phyloP scores from a whole-genome alignment of 495 filamentous ascomycete genomes.

The Tuber indicum region DNA sequence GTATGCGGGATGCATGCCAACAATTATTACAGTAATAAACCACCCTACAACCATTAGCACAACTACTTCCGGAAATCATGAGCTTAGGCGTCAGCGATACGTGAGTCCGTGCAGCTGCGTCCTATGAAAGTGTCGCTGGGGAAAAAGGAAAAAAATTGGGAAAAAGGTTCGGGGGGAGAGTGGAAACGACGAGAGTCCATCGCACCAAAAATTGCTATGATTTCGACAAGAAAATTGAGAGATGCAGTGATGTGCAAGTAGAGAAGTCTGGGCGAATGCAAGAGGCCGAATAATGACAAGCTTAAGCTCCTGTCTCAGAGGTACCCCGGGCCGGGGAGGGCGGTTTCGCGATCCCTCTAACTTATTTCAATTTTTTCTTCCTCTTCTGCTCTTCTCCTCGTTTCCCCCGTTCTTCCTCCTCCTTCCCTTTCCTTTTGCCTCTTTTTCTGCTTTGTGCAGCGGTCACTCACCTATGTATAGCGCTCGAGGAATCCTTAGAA shows the following conservation, averaged over 20 bases:
- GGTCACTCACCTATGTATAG: not conserved
- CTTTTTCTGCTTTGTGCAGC: not conserved
- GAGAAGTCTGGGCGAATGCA: not conserved
- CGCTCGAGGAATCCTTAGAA: not conserved
- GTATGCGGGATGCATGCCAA: not conserved
- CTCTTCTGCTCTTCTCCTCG: not conserved
- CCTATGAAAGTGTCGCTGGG: not conserved
- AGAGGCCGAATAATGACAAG: not conserved
- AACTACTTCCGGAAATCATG: not conserved
- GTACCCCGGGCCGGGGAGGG: constrained; percentile 11
- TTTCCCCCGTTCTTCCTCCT: not conserved
- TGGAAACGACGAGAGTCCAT: not conserved
- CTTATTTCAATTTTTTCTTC: constrained; percentile 7
- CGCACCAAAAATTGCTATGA: no score
- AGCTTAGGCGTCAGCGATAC: not conserved
- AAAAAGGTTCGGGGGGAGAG: not conserved
- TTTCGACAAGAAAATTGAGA: not conserved
- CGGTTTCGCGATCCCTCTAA: not conserved
- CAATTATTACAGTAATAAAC: not conserved
- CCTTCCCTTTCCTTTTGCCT: not conserved
- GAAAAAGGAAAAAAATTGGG: not conserved
- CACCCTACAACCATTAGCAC: not conserved
- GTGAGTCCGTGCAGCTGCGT: not conserved
- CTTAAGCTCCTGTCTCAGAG: constrained; percentile 19
- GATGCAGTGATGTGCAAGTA: not conserved